Evolutionary conservation across 768 basidiomycete species (phyloP).

Genomic region (Collybiopsis luxurians): DNA sequence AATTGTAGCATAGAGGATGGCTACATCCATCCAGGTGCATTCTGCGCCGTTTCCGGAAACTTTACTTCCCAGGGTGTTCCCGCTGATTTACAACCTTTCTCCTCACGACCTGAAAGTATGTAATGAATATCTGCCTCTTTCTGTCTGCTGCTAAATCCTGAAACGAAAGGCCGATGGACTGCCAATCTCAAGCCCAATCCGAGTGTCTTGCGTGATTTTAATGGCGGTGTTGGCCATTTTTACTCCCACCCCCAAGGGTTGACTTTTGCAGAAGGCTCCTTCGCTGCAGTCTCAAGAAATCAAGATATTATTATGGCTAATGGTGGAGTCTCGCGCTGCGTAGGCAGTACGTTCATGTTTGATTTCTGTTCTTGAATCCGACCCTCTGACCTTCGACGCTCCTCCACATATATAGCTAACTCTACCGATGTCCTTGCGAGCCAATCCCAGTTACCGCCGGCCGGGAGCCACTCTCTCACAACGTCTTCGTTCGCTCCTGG

Average conservation of each 20-base stretch:
- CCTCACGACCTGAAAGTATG: background rate
- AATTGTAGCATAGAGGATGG: background rate
- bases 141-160: too few relatives aligned
- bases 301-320: background rate
- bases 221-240: too few relatives aligned
- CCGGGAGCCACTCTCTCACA: too few relatives aligned
- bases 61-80: background rate
- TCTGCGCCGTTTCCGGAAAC: background rate
- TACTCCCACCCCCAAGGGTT: background rate
- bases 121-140: background rate
- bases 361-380: background rate
- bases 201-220: background rate
- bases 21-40: background rate
- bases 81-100: background rate
- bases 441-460: background rate
- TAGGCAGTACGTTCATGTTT: too few relatives aligned
- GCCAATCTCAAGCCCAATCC: background rate
- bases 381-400: too few relatives aligned
- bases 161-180: too few relatives aligned
- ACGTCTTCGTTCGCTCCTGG: background rate
- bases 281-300: background rate
- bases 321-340: background rate
- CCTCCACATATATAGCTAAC: background rate
- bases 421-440: background rate
- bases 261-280: background rate